Conservation (phyloP, 148 eudicot species). For the Spergularia marina region DNA sequence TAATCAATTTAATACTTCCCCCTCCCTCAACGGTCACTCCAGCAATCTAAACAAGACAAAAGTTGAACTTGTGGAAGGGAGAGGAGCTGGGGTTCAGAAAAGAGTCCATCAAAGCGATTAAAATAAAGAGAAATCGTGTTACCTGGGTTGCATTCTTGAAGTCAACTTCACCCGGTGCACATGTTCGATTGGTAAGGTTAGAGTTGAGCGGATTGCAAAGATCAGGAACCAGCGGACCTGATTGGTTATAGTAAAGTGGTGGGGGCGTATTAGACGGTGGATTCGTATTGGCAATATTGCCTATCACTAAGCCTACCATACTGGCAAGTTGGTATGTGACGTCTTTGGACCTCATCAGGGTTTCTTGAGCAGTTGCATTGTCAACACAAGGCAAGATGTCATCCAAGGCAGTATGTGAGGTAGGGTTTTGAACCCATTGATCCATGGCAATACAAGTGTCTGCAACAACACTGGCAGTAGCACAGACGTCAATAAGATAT, state of each 20-base stretch:
- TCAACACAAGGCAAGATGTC: slow-evolving; percentile 85
- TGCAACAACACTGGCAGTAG: slow-evolving; percentile 52
- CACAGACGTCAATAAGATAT: neutral
- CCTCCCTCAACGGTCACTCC: too few relatives aligned
- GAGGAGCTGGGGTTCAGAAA: neutral
- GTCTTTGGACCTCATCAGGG: slow-evolving; percentile 55
- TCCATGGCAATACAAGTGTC: slow-evolving; percentile 92
- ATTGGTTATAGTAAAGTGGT: slow-evolving; percentile 60
- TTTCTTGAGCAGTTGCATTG: slow-evolving; percentile 60
- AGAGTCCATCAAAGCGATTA: neutral
- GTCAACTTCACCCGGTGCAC: slow-evolving; percentile 63
- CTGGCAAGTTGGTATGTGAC: slow-evolving; percentile 55
- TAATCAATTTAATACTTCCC: too few relatives aligned
- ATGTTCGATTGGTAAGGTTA: slow-evolving; percentile 53
- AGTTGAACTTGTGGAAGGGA: neutral
- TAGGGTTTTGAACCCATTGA: slow-evolving; percentile 78
- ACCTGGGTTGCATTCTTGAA: slow-evolving; percentile 63
- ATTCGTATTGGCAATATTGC: slow-evolving; percentile 48
- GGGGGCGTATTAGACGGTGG: slow-evolving; percentile 28
- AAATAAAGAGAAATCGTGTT: neutral
- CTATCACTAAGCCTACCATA: slow-evolving; percentile 47
- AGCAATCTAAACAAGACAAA: too few relatives aligned
- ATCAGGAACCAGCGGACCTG: slow-evolving; percentile 69
- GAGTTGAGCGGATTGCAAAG: slow-evolving; percentile 78
- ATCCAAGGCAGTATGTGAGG: slow-evolving; percentile 73